phyloP scores from a whole-genome alignment of 257 asterid species.

The Nicotiana obtusifolia region DNA sequence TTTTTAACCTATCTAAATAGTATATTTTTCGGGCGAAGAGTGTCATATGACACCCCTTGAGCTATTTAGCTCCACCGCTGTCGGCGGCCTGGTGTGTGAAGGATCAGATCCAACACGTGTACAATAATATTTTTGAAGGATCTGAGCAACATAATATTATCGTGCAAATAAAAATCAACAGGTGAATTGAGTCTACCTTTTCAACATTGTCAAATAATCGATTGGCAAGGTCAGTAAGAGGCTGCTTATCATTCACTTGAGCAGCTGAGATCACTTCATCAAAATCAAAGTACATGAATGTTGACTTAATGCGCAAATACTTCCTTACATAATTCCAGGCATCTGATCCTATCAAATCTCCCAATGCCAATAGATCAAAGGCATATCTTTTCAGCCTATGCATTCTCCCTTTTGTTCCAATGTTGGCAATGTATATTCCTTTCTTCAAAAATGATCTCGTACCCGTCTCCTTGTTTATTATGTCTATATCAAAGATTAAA shows the following conservation, averaged over 20 bases:
- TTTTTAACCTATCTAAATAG: too few species aligned
- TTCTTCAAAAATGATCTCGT: constrained; percentile 51
- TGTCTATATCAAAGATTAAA: constrained; percentile 30
- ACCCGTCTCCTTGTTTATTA: constrained; percentile 60
- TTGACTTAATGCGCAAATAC: constrained; percentile 55
- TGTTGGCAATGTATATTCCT: constrained; percentile 54
- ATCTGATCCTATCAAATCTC: constrained; percentile 65
- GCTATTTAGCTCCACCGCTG: background rate
- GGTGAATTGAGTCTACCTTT: constrained; percentile 28
- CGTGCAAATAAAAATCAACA: background rate
- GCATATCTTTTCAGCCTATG: constrained; percentile 64
- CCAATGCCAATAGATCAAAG: constrained; percentile 74
- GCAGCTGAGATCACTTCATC: constrained; percentile 69
- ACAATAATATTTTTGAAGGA: background rate
- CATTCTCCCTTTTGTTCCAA: constrained; percentile 59
- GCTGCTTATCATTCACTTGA: constrained; percentile 38
- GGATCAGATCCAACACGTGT: too few species aligned
- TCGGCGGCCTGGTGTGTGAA: background rate
- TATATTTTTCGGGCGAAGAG: too few species aligned
- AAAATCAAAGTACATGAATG: constrained; percentile 75
- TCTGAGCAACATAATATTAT: background rate
- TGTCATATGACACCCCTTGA: too few species aligned
- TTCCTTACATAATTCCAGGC: constrained; percentile 63
- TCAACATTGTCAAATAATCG: constrained; percentile 70
- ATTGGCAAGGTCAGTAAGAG: constrained; percentile 64